Percentiles rank a stretch among this genome's conserved stretches.
Evolutionary conservation across 441 rosid genomes (phyloP).

Genomic region (Bocquillonia castaneifolia): DNA sequence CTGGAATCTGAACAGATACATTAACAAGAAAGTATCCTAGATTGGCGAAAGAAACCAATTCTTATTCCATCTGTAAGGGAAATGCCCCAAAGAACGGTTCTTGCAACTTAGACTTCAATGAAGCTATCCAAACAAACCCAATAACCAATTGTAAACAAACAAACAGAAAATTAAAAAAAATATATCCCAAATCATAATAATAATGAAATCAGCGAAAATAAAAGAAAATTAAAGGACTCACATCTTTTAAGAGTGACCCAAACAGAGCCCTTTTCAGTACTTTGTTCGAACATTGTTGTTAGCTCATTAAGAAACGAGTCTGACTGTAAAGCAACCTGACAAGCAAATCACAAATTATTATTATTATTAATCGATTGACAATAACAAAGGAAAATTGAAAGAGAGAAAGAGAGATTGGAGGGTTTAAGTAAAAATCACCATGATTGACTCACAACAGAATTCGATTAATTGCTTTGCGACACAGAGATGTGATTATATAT

Average conservation of each 20-base stretch:
- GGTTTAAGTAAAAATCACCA: background rate
- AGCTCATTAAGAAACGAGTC: constrained; percentile 90
- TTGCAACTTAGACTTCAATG: constrained; percentile 71
- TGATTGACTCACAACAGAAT: no score
- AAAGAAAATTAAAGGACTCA: constrained; percentile 21
- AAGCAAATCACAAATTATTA: background rate
- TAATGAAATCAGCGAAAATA: background rate
- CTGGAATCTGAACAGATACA: background rate
- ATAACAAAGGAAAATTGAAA: no score
- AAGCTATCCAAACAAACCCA: constrained; percentile 34
- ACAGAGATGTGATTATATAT: no score
- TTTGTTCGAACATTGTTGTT: constrained; percentile 78
- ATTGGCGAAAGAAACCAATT: background rate
- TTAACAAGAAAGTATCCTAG: background rate
- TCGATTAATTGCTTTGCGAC: no score
- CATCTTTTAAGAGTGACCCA: constrained; percentile 95
- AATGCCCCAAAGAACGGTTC: background rate
- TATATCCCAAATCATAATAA: background rate
- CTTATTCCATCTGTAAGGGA: background rate
- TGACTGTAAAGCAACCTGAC: constrained; percentile 61
- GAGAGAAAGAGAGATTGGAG: no score
- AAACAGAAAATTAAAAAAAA: background rate
- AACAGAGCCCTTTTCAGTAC: constrained; percentile 68
- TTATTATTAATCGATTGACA: no score
- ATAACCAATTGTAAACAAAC: background rate